Evolutionary conservation across 768 basidiomycete genomes (phyloP), one percentile per base, ranked within the genome.

Genomic region (Phaeolepiota aurea): DNA sequence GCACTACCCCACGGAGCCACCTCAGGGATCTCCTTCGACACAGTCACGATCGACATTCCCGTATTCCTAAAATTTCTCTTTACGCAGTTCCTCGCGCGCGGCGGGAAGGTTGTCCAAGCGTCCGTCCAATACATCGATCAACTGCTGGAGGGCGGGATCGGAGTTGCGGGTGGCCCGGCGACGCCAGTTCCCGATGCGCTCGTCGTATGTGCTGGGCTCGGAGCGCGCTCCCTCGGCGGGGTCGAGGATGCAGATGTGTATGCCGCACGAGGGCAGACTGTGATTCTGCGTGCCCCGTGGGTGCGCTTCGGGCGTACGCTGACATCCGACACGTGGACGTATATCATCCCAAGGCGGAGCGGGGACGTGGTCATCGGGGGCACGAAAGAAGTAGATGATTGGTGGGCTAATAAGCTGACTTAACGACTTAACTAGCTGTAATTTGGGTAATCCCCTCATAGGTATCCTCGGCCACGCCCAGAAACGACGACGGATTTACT

Each of bases 261-360:
- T 54, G 88, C 91, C 1, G 73, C 91, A 47, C 71, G 89, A 32
- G 91, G 91, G 5, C 92, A 94, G 61, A 82, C 87, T 0, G 78
- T 92, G 5, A 56, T 91, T 13, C 67, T 93, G 15, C 59, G 74
- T 28, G 85, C 87, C 2, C 82, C 86, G 0, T 71, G 73, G 62
- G 64, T 87, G 33, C 69, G 76, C 20, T 74, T 68, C 51, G 79
- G 79, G 5, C 59, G 66, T 40, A 74, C 76, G 0, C 49, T 69
- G 13, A 66, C 63, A 43, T 41, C 45, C 20, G 63, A 61, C 20
- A 54, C 61, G 3, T 65, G 65, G 61, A 78, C 80, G 32, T 86
- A 83, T 56, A 64, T 80, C 42, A 80, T 86, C 47, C 79, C 82
- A 12, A 60, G 82, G 47, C 56, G 71, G 38, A 73, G 69, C 48